Conservation (phyloP, 768 basidiomycete species). For the Galerina marginata region DNA sequence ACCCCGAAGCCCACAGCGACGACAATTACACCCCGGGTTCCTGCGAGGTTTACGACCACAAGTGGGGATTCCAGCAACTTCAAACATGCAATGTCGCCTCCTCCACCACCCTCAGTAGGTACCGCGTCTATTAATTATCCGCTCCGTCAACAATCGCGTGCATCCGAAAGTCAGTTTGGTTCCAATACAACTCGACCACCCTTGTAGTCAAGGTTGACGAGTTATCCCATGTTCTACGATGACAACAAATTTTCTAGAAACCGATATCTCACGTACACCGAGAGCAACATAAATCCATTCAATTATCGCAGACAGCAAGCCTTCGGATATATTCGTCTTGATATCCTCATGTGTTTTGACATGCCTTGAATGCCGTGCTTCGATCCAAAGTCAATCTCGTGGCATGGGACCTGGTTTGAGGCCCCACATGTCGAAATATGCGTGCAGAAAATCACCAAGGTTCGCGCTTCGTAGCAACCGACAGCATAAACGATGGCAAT, state of each 20-base stretch:
- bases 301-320: background rate
- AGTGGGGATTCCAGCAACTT: conserved; percentile 2
- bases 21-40: background rate
- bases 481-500: conserved; percentile 5
- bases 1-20: background rate
- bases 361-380: conserved; percentile 3
- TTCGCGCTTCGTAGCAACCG: conserved; percentile 10
- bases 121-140: background rate
- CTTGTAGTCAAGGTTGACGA: conserved; percentile 6
- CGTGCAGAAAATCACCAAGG: background rate
- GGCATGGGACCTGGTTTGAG: background rate
- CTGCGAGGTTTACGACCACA: conserved; percentile 7
- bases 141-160: background rate
- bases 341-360: conserved; percentile 3
- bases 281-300: background rate
- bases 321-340: background rate
- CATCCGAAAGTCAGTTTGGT: background rate
- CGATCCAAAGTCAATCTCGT: background rate
- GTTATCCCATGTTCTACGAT: background rate
- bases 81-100: conserved; percentile 1
- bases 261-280: background rate
- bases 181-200: background rate
- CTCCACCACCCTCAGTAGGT: background rate
- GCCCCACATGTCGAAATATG: background rate
- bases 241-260: background rate